Conservation (phyloP, 345 rosid genomes). For the Schrenkiella parvula region DNA sequence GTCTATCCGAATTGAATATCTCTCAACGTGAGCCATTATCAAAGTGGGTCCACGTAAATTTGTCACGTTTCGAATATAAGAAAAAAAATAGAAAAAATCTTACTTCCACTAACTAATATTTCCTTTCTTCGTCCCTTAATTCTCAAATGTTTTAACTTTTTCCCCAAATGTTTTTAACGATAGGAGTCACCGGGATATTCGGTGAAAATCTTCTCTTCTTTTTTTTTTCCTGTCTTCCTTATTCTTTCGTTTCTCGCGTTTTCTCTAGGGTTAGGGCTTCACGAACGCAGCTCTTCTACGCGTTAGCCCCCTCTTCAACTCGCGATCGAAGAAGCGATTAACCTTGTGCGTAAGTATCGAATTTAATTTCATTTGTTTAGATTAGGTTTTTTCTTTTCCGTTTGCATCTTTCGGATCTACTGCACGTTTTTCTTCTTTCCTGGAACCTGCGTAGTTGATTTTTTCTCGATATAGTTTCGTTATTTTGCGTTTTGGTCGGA, state of each 20-base stretch:
- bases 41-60: neutral
- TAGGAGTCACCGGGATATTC: neutral
- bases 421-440: neutral
- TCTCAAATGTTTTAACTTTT: slow-evolving; percentile 9
- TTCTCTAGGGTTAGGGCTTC: slow-evolving; percentile 17
- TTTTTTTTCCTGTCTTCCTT: neutral
- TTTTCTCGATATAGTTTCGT: neutral
- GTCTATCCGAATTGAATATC: neutral
- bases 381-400: neutral
- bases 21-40: neutral
- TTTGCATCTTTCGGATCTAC: slow-evolving; percentile 15
- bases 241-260: neutral
- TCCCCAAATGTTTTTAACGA: neutral
- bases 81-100: neutral
- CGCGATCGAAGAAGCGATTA: neutral
- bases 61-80: neutral
- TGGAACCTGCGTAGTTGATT: neutral
- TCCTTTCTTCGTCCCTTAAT: slow-evolving; percentile 14
- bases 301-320: slow-evolving; percentile 15
- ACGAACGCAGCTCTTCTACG: slow-evolving; percentile 19
- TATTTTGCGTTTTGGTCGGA: neutral
- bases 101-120: neutral
- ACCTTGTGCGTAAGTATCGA: slow-evolving; percentile 6
- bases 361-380: neutral
- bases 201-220: neutral